Conservation (phyloP, 305 asterid species). For the Euphrasia arctica region DNA sequence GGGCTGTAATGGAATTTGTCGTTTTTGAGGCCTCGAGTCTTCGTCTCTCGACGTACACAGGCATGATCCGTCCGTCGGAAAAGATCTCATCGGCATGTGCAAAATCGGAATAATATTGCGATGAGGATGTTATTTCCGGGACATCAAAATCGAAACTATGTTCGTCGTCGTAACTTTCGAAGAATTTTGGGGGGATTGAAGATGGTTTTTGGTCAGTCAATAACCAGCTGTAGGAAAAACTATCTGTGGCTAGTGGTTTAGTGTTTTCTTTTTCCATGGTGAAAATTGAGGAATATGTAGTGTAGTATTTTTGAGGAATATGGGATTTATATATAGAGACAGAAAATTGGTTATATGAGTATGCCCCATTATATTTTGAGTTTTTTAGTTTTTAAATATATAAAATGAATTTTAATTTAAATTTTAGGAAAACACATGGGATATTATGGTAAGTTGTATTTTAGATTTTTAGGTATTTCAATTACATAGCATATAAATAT, state of each 20-base stretch:
- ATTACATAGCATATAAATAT: too few species aligned
- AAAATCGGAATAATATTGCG: neutral
- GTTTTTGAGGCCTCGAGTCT: conserved; percentile 3
- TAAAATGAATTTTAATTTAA: neutral
- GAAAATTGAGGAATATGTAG: neutral
- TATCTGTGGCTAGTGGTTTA: conserved; percentile 59
- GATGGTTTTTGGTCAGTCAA: conserved; percentile 32
- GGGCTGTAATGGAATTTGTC: conserved; percentile 31
- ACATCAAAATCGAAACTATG: conserved; percentile 46
- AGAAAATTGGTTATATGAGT: conserved; percentile 18
- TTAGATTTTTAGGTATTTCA: too few species aligned
- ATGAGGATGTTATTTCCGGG: conserved; percentile 27
- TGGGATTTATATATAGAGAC: neutral
- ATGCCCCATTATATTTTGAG: neutral
- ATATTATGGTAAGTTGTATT: neutral
- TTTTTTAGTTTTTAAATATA: neutral
- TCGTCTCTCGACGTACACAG: conserved; percentile 31
- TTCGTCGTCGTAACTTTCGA: neutral
- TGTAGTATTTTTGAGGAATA: too few species aligned
- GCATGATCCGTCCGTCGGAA: conserved; percentile 50
- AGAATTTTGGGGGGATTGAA: conserved; percentile 15
- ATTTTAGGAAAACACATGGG: neutral
- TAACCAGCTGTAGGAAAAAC: conserved; percentile 76
- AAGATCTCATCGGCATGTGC: conserved; percentile 59
- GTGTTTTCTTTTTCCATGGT: conserved; percentile 71